Base-by-base conservation (phyloP, 441 rosid genomes). In the Dalechampia spathulata region DNA sequence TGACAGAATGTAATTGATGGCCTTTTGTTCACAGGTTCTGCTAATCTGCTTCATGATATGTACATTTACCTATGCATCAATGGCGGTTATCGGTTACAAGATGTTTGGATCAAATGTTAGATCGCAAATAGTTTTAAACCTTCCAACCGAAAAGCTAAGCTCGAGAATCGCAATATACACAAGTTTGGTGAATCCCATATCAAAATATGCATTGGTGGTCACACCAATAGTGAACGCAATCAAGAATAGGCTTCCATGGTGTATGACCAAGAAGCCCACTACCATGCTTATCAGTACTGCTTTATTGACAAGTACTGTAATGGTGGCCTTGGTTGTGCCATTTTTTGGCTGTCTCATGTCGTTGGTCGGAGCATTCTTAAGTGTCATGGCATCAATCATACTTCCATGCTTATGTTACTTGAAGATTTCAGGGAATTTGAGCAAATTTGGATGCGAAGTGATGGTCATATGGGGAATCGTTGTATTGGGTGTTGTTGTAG, bases 161-260 rank as follows among this genome's bases (percentile, higher is more conserved):
- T 77, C 95, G 34, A 80, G 62, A 55, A 47, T 92, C 30, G 94
- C 96, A 13, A 91, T 91, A 47, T 91, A 75, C 66, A 86, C 85
- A 6, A 84, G 95, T 9, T 51, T 91, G 68, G 84, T 83, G 19
- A 92, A 84, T 46, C 96, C 98, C 2, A 71, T 89, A 38, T 51
- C 96, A 43, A 92, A 92, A 65, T 92, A 75, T 53, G 99, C 96
- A 5, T 64, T 92, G 47, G 89, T 86, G 96, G 79, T 86, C 15
- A 86, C 80, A 9, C 99, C 99, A 1, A 74, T 89, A 9, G 77
- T 86, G 19, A 82, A 83, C 30, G 79, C 90, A 7, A 49, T 64
- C 26, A 78, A 73, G 58, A 68, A 49, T 40, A 56, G 75, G 67
- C 65, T 83, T 10, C 78, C 90, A 1, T 49, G 63, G 57, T 47